Evolutionary conservation across 2,329 filamentous ascomycete species (phyloP), one percentile per base, ranked within the genome.

Genomic region (Cladosporium colombiae): DNA sequence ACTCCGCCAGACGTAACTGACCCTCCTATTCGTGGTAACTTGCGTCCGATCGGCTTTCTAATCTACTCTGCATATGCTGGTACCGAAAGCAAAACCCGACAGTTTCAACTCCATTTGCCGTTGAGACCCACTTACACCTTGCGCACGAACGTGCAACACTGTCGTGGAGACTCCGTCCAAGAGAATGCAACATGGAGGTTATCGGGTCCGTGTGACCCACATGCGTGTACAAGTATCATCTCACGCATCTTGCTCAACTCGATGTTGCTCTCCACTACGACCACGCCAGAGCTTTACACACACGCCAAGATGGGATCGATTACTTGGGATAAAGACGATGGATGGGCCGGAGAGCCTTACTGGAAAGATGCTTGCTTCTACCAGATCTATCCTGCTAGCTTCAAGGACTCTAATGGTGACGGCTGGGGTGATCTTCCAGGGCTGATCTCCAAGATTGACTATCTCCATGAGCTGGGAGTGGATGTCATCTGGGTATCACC

Each of bases 401-500:
- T 82, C 71, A 76, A 77, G 68, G 81, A 83, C 70, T 81, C 82
- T 65, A 85, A 86, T 65, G 81, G 81, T 49, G 84, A 86, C 70
- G 85, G 88, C 60, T 79, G 85, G 70, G 86, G 87, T 10, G 84
- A 88, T 69, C 76, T 91, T 14, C 82, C 80, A 8, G 88, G 88
- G 16, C 85, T 89, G 62, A 83, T 84, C 14, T 82, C 82, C 23
- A 85, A 86, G 68, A 78, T 90, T 1, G 82, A 86, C 71, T 88
- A 89, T 71, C 78, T 89, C 40, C 78, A 85, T 72, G 74, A 77
- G 1, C 77, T 91, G 0, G 88, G 88, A 0, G 78, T 88, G 8
- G 83, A 89, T 70, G 81, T 86, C 5, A 79, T 91, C 61, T 90
- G 88, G 88, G 76, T 89, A 0, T 89, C 83, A 55, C 89, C 88